These are phyloP conservation scores for Balamuthia mandrillaris DNA, from an alignment of 208 protist species.

Conservation along the genomic window DNA sequence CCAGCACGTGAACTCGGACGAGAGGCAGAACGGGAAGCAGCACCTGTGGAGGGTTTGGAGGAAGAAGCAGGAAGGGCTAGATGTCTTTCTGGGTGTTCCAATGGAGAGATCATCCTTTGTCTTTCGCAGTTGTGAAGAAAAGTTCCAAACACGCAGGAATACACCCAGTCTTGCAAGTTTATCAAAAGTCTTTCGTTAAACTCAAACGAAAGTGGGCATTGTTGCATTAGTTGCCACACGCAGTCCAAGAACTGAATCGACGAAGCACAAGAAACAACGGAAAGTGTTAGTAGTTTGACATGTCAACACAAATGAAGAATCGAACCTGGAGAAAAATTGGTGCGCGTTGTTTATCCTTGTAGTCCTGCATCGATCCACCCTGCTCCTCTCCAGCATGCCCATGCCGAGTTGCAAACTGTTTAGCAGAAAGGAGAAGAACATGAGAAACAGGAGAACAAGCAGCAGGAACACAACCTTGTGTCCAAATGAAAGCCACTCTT, in stretches of 20 bases:
- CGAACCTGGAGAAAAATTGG: neutral
- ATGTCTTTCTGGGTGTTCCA: too few species aligned
- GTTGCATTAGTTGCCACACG: neutral
- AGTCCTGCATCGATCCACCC: neutral
- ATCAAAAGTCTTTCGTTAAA: neutral
- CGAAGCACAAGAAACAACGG: neutral
- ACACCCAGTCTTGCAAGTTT: neutral
- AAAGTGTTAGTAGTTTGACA: neutral
- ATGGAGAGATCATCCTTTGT: neutral
- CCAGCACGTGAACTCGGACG: too few species aligned
- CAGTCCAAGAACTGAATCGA: neutral
- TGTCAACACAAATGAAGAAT: neutral
- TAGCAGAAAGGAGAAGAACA: neutral
- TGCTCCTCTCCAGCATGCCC: neutral
- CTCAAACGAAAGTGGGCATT: neutral
- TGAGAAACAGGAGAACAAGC: neutral
- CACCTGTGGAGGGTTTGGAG: too few species aligned
- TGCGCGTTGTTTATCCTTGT: neutral
- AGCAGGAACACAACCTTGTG: too few species aligned
- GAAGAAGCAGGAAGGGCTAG: too few species aligned
- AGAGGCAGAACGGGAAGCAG: too few species aligned
- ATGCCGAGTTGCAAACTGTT: neutral
- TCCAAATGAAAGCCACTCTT: slow-evolving; percentile 93
- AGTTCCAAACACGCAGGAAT: neutral
- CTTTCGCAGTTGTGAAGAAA: neutral